A percentile compares a stretch with the other conserved stretches of the same genome.
Evolutionary conservation across 179 eudicot genomes (phyloP).

Genomic region (Dionaea muscipula): DNA sequence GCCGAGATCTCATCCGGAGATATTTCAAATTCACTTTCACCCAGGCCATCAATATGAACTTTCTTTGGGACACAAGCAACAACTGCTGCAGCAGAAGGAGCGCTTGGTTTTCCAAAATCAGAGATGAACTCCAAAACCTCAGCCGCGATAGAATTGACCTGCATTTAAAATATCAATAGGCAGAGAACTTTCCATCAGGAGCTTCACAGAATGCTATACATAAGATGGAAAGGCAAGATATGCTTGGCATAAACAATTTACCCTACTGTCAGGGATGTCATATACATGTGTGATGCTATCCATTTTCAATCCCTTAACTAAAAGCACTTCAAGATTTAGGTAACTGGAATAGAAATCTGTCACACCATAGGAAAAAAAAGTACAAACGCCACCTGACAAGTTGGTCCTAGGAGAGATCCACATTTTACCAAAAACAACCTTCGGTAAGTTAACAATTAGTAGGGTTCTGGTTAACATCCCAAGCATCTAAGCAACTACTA

Average conservation of each 20-base stretch:
- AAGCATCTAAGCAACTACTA: too few species aligned
- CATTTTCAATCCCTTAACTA: too few species aligned
- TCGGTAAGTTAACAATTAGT: not conserved
- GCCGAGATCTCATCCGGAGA: conserved; percentile 63
- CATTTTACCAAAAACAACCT: not conserved
- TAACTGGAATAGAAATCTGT: not conserved
- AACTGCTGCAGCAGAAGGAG: conserved; percentile 94
- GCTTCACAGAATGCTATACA: not conserved
- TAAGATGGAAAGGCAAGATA: conserved; percentile 3
- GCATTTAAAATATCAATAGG: conserved; percentile 12
- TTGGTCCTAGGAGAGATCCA: not conserved
- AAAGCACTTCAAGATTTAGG: too few species aligned
- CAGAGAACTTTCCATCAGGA: not conserved
- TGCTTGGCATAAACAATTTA: too few species aligned
- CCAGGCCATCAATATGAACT: conserved; percentile 62
- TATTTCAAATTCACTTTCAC: conserved; percentile 74
- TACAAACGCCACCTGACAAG: not conserved
- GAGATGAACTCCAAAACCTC: conserved; percentile 82
- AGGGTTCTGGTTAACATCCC: not conserved
- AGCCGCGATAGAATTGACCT: conserved; percentile 88
- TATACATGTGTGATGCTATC: too few species aligned
- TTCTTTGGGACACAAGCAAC: conserved; percentile 95
- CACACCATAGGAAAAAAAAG: not conserved
- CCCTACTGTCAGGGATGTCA: too few species aligned
- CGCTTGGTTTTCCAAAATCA: conserved; percentile 78